Conservation (phyloP, 805 yeast genomes). For the Starmerella riodocensis region DNA sequence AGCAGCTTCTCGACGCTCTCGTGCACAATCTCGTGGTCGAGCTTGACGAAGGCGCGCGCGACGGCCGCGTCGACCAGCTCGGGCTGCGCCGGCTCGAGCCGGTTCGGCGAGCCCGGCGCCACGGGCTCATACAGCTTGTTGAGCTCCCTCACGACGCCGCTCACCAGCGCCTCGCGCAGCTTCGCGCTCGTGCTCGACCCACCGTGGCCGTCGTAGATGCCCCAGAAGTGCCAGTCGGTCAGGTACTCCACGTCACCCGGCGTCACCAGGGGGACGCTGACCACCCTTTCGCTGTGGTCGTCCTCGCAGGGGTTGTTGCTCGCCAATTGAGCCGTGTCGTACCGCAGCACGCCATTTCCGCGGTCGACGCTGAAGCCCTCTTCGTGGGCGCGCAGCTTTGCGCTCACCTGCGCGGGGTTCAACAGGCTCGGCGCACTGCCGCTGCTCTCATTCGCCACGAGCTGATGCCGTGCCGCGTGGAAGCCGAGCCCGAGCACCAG, state of each 20-base stretch:
- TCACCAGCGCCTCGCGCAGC: conserved; percentile 64
- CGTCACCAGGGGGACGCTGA: conserved; percentile 43
- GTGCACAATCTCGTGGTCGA: conserved; percentile 78
- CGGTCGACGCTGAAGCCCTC: conserved; percentile 70
- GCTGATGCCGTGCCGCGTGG: conserved; percentile 12
- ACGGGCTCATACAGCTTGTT: conserved; percentile 44
- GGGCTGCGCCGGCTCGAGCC: conserved; percentile 47
- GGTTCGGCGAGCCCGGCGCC: conserved; percentile 31
- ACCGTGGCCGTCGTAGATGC: conserved; percentile 92
- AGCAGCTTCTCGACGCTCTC: conserved; percentile 59
- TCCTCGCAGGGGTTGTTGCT: conserved; percentile 92
- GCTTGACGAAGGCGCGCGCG: conserved; percentile 59
- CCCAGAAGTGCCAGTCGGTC: conserved; percentile 85
- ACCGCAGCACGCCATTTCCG: conserved; percentile 76
- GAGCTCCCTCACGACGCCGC: conserved; percentile 63
- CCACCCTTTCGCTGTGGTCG: conserved; percentile 66
- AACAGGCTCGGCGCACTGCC: conserved; percentile 9
- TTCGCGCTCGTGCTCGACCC: conserved; percentile 91
- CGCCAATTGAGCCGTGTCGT: conserved; percentile 80
- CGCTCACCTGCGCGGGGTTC: conserved; percentile 49
- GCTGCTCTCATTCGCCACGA: conserved; percentile 8
- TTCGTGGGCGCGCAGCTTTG: conserved; percentile 55
- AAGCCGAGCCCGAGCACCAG: conserved; percentile 15
- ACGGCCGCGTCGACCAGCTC: conserved; percentile 69
- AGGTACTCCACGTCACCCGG: conserved; percentile 32